Base-by-base conservation (phyloP, 164 flowering plant genomes). In the Cinnamomum chago region DNA sequence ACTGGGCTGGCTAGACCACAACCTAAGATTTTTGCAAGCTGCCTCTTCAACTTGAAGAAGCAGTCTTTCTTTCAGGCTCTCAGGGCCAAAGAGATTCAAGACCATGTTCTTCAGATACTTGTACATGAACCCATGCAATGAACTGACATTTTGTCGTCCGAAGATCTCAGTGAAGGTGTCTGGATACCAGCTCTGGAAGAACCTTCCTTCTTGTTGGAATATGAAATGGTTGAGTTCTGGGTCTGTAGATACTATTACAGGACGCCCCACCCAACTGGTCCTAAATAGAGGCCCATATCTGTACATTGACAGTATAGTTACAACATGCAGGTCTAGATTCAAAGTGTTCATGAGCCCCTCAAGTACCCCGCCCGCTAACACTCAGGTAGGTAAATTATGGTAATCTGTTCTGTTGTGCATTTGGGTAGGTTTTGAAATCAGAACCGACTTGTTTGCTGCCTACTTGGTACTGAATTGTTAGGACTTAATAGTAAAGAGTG, bases 81-180 rank as follows among this genome's bases (percentile, higher is more conserved):
- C 82, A 12, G 83, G 81, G 62, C 85, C 82, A 68, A 84, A 80
- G 64, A 84, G 81, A 68, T 73, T 81, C 70, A 82, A 55, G 40
- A 82, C 79, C 81, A 84, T 50, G 70, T 70, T 82, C 79, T 81
- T 84, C 65, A 84, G 78, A 79, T 82, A 84, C 81, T 81, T 82
- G 76, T 82, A 78, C 76, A 82, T 68, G 73, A 79, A 74, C 3
- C 85, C 85, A 65, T 82, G 84, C 66, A 78, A 72, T 52, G 81
- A 76, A 9, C 79, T 80, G 22, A 79, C 83, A 75, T 77, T 81
- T 70, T 80, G 79, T 35, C 67, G 67, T 27, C 82, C 81, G 40
- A 79, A 69, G 62, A 82, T 83, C 72, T 77, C 81, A 0, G 81
- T 76, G 58, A 84, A 81, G 62, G 82, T 81, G 33, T 81, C 86